These are phyloP conservation scores for Dendrobium chrysotoxum DNA, from an alignment of 106 monocot genomes.

Conservation along the genomic window DNA sequence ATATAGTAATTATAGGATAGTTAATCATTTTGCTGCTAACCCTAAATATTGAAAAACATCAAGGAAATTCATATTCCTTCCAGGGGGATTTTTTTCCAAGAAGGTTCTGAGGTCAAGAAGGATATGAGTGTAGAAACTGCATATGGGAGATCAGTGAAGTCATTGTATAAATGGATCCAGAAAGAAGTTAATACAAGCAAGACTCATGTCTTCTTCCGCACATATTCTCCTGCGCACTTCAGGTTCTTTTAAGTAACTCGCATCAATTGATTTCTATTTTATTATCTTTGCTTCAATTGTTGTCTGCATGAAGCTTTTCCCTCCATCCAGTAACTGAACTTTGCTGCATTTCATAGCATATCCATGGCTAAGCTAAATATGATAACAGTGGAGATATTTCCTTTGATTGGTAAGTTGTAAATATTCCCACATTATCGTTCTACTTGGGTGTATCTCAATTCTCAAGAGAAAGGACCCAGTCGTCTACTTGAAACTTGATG, in stretches of 20 bases:
- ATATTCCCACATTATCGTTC: too few species aligned
- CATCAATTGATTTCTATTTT: background rate
- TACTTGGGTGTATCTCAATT: too few species aligned
- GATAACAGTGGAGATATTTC: too few species aligned
- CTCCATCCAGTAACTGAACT: too few species aligned
- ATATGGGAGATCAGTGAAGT: slow-evolving; percentile 32
- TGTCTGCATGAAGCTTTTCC: too few species aligned
- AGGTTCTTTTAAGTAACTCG: slow-evolving; percentile 14
- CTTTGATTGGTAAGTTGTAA: too few species aligned
- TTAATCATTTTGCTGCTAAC: background rate
- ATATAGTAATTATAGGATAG: too few species aligned
- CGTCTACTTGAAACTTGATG: too few species aligned
- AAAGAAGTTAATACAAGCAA: slow-evolving; percentile 27
- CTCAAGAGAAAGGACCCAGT: too few species aligned
- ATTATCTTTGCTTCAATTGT: background rate
- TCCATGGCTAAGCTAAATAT: too few species aligned
- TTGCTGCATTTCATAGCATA: too few species aligned
- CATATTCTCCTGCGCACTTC: slow-evolving; percentile 45
- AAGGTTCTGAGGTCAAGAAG: slow-evolving; percentile 25
- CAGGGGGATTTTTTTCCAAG: slow-evolving; percentile 42
- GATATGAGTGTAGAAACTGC: slow-evolving; percentile 35
- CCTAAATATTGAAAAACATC: background rate
- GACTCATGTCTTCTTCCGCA: slow-evolving; percentile 35
- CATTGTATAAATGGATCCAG: slow-evolving; percentile 28
- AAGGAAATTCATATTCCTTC: background rate